These are phyloP conservation scores for Penicillium sp. DNA, from an alignment of 2,329 filamentous ascomycete species.

Conservation along the genomic window DNA sequence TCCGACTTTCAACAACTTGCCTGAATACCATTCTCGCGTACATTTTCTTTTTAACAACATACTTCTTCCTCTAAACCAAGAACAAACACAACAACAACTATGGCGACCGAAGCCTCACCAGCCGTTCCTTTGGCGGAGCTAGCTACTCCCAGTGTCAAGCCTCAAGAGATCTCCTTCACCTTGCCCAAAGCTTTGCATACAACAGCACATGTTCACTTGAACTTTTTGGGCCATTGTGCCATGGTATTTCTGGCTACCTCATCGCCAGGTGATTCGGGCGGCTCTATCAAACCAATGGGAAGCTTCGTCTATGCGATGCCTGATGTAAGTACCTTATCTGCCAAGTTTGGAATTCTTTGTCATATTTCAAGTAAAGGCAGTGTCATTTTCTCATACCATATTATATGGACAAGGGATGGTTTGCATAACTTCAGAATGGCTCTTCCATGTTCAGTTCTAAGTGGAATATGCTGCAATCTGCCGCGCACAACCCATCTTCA, in stretches of 20 bases:
- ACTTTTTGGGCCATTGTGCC: slow-evolving; percentile 52
- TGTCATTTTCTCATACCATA: not conserved
- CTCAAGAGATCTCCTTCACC: slow-evolving; percentile 57
- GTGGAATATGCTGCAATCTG: not conserved
- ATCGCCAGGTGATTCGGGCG: slow-evolving; percentile 44
- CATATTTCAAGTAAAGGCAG: not conserved
- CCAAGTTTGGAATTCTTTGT: not conserved
- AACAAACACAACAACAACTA: not conserved
- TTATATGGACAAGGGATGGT: not conserved
- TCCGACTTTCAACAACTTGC: not conserved
- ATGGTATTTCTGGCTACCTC: slow-evolving; percentile 60
- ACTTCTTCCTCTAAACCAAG: not conserved
- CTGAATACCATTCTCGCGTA: not conserved
- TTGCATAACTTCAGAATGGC: too few species aligned
- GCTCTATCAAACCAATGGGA: slow-evolving; percentile 61
- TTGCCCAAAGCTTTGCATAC: slow-evolving; percentile 57
- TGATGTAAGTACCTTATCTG: slow-evolving; percentile 59
- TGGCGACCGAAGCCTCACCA: slow-evolving; percentile 17
- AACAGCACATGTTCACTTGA: slow-evolving; percentile 61
- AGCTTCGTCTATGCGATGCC: slow-evolving; percentile 94
- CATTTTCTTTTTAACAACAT: not conserved
- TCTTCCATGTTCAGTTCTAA: not conserved
- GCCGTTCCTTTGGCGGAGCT: slow-evolving; percentile 19
- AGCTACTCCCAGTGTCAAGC: slow-evolving; percentile 36
- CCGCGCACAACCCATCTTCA: not conserved